Conservation (phyloP, 345 rosid genomes). For the Eucalyptus pauciflora region DNA sequence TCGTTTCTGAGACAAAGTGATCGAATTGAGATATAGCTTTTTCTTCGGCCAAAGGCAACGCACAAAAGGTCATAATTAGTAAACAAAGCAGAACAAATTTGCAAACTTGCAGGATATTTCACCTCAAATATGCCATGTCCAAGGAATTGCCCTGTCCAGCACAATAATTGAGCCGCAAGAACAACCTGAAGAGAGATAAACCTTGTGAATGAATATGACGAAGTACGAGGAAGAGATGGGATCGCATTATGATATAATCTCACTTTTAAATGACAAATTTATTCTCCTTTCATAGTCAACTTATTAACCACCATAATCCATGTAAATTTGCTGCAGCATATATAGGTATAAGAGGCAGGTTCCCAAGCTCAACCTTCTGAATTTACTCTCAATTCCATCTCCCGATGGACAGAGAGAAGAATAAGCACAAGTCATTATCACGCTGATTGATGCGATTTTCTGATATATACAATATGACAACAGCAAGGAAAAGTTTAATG, state of each 20-base stretch:
- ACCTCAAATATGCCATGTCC: conserved; percentile 95
- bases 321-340: neutral
- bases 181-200: conserved; percentile 35
- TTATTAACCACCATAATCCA: neutral
- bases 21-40: neutral
- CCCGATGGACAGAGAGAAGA: neutral
- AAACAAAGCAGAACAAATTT: neutral
- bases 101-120: neutral
- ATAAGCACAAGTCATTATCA: neutral
- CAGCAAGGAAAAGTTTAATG: neutral
- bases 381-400: neutral
- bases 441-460: neutral
- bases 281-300: neutral
- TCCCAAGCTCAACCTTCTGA: neutral
- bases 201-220: neutral
- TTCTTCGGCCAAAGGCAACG: neutral
- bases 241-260: neutral
- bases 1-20: conserved; percentile 38
- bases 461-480: neutral
- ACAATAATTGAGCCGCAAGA: conserved; percentile 50
- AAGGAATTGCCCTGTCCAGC: conserved; percentile 74
- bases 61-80: neutral
- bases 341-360: neutral
- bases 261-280: neutral
- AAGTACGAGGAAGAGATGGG: neutral